A percentile compares a stretch with the other conserved stretches of the same genome.
These are phyloP conservation scores for Leccinum arenicola DNA, from an alignment of 768 basidiomycete species.

Conservation along the genomic window DNA sequence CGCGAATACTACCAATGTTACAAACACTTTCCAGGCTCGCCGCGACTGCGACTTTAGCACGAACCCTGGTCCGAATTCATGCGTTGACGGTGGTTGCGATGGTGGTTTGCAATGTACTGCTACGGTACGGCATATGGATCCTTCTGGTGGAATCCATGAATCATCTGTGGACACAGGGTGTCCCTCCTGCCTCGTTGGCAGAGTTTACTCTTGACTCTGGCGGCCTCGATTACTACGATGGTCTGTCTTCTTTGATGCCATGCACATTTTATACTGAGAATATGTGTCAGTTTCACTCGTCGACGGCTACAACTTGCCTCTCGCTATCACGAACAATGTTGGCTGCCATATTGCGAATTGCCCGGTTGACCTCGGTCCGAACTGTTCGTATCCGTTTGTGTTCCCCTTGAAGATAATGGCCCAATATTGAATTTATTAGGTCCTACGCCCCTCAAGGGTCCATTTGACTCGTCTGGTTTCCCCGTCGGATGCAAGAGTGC, in stretches of 20 bases:
- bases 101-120: conserved; percentile 66
- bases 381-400: conserved; percentile 38
- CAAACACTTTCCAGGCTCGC: conserved; percentile 35
- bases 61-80: conserved; percentile 53
- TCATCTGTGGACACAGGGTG: conserved; percentile 36
- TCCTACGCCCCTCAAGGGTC: conserved; percentile 50
- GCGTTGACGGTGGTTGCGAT: conserved; percentile 64
- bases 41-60: conserved; percentile 60
- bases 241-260: conserved; percentile 30
- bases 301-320: conserved; percentile 63
- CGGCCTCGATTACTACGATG: conserved; percentile 57
- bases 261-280: not conserved
- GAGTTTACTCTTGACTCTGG: conserved; percentile 59
- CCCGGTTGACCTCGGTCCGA: conserved; percentile 56
- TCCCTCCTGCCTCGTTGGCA: conserved; percentile 68
- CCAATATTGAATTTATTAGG: conserved; percentile 30
- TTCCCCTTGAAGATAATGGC: not conserved
- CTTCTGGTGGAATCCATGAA: not conserved
- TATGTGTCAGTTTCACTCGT: conserved; percentile 53
- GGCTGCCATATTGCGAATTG: conserved; percentile 57
- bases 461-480: conserved; percentile 50
- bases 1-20: not conserved
- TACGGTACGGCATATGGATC: conserved; percentile 33
- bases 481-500: conserved; percentile 62
- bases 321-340: conserved; percentile 52